Evolutionary conservation across 768 basidiomycete species (phyloP).

Genomic region (Paxillus involutus): DNA sequence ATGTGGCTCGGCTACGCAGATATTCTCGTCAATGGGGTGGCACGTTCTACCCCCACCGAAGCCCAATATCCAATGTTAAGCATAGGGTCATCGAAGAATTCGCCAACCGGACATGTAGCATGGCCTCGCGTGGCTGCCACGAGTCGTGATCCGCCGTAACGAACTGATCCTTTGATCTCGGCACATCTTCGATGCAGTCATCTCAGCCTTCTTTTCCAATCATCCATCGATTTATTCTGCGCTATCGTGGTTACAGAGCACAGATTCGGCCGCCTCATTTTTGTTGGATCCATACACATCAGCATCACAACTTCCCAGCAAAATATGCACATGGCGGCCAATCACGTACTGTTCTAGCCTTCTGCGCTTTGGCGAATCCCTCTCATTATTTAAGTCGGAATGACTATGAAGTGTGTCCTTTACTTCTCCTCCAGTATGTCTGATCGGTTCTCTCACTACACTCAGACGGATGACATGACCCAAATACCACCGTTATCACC

Average conservation of each 20-base stretch:
- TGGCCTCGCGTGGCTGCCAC: conserved; percentile 20
- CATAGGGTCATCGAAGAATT: background rate
- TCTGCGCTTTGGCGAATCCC: background rate
- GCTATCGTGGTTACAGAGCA: background rate
- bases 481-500: background rate
- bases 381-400: conserved; percentile 10
- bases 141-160: conserved; percentile 1
- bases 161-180: background rate
- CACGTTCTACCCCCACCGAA: background rate
- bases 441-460: background rate
- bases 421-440: conserved; percentile 8
- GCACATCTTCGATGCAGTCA: background rate
- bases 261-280: conserved; percentile 5
- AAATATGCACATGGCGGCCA: conserved; percentile 14
- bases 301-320: background rate
- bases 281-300: background rate
- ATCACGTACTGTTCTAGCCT: background rate
- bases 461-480: background rate
- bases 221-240: background rate
- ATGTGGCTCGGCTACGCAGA: background rate
- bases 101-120: conserved; percentile 6
- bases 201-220: background rate
- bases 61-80: no score
- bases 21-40: background rate
- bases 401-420: background rate